Base-by-base conservation (phyloP, 192 early-diverging fungal genomes). In the Entomortierella parvispora region DNA sequence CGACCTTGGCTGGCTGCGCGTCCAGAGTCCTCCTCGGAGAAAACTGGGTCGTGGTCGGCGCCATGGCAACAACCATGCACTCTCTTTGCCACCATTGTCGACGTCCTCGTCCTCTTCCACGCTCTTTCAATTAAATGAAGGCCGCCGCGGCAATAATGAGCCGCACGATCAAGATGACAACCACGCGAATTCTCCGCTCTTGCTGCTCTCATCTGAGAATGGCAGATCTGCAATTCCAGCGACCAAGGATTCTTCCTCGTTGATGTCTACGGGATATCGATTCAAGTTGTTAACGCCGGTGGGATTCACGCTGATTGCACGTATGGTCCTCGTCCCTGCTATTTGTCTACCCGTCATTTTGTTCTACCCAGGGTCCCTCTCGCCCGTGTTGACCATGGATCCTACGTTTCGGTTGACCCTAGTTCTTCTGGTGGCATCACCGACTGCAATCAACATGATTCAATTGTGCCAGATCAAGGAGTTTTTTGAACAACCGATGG, bases 371-470 rank as follows among this genome's bases (percentile, higher is more conserved):
- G 3, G 9, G 2, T 32, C 26, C 6, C 15, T 76, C 1, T 76
- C 72, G 10, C 72, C 88, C 3, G 76, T 81, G 26, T 79, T 89
- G 58, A 81, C 62, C 10, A 61, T 59, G 25, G 91, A 93, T 47
- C 91, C 90, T 0, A 81, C 90, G 23, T 90, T 92, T 58, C 68
- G 85, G 3, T 60, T 90, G 48, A 84, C 83, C 48, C 68, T 91
- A 28, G 80, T 93, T 6, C 68, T 93, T 12, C 58, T 93, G 45
- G 86, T 81, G 1, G 81, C 83, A 26, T 83, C 85, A 8, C 91
- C 91, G 8, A 89, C 91, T 2, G 91, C 91, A 2, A 87, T 93
- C 52, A 91, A 90, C 51, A 79, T 93, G 25, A 85, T 88, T n/a
- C 90, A 90, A 2, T 81, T 93, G 26, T 82, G 86, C 40, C 89